Evolutionary conservation across 2,329 filamentous ascomycete genomes (phyloP).

Genomic region (Teratosphaeria nubilosa): DNA sequence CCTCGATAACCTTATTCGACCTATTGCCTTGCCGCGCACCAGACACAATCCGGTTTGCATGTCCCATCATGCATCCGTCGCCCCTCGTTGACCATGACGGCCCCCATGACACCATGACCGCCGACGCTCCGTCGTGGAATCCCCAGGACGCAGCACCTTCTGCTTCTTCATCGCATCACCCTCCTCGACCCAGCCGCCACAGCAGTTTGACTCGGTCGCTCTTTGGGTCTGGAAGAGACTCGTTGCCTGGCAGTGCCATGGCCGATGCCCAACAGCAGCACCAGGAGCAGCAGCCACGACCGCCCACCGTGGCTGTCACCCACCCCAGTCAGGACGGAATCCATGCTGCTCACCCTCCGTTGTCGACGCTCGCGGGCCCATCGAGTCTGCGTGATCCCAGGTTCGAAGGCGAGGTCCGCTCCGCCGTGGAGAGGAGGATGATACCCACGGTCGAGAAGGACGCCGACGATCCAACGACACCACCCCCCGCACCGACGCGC

Average conservation of each 20-base stretch:
- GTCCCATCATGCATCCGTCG: background rate
- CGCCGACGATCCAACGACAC: slow-evolving; percentile 37
- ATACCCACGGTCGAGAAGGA: slow-evolving; percentile 39
- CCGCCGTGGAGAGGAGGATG: slow-evolving; percentile 15
- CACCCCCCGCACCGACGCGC: slow-evolving; percentile 22
- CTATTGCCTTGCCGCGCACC: background rate
- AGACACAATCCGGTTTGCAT: background rate
- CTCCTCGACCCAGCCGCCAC: slow-evolving; percentile 7
- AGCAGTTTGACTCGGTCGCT: slow-evolving; percentile 13
- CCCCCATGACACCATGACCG: background rate
- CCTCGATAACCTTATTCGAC: background rate
- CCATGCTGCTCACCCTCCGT: slow-evolving; percentile 1
- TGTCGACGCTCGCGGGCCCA: slow-evolving; percentile 5
- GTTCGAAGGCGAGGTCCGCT: slow-evolving; percentile 12
- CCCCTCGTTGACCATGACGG: background rate
- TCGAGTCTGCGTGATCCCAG: slow-evolving; percentile 2
- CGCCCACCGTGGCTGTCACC: slow-evolving; percentile 2
- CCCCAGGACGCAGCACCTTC: slow-evolving; percentile 3
- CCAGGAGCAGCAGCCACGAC: background rate
- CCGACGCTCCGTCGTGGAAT: slow-evolving; percentile 2
- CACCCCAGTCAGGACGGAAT: slow-evolving; percentile 6
- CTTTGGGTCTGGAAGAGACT: slow-evolving; percentile 10
- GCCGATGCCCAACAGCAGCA: background rate
- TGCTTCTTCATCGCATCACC: background rate
- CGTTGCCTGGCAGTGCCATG: slow-evolving; percentile 6